Evolutionary conservation across 108 stramenopile genomes (phyloP), one percentile per base, ranked within the genome.

Genomic region (Chaetoceros muelleri): DNA sequence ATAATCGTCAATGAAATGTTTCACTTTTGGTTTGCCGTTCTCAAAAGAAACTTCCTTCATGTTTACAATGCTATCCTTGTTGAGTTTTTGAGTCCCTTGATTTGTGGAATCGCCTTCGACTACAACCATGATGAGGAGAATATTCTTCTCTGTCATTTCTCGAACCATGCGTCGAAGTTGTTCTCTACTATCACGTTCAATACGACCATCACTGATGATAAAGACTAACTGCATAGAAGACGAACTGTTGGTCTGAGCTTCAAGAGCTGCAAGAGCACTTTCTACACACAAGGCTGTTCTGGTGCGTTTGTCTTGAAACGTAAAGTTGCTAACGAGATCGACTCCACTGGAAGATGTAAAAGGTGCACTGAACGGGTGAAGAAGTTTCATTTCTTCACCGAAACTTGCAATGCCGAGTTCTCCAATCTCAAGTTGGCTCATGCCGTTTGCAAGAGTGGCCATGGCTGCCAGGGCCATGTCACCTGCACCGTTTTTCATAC

Each of bases 401-500:
- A 96, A 96, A 53, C 90, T 86, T 10, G 94, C 95, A 18, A 99
- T 79, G 0, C 92, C 95, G 13, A 99, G 56, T 57, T 97, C 85
- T 3, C 96, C 96, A 34, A 95, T 87, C 58, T 99, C 98, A 16
- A 99, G 73, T 67, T 95, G 92, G 24, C 81, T 85, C 81, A 99
- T 87, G 0, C 94, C 98, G 44, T 74, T 80, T 22, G 81, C 82
- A 22, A 99, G 55, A 13, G 90, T 94, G 20, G 97, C 79, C 66
- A 99, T 70, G 0, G 96, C 91, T 23, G 72, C 71, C 21, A 95
- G 71, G 1, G 97, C 96, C 72, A 95, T 75, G 27, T 87, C 92
- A 21, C 90, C 95, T 3, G 95, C 94, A 17, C 87, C 86, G 48
- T 79, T 78, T 58, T 93, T 93, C 99, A 99, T 99, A 24, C 94